Conservation (phyloP, 2,329 filamentous ascomycete species). For the Elsinoe necatrix region DNA sequence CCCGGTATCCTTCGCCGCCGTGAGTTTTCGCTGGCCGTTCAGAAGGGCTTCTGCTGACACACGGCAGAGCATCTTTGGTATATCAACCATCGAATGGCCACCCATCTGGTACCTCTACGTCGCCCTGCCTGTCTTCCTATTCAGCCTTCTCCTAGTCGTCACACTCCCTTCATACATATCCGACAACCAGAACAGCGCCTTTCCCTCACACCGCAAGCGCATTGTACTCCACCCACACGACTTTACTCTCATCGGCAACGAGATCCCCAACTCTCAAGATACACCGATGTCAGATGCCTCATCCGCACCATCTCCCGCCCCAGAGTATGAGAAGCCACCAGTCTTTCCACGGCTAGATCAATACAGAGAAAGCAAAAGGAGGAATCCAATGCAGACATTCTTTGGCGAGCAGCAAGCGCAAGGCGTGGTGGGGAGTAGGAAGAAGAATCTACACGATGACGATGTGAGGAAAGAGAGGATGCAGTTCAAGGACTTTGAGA, state of each 20-base stretch:
- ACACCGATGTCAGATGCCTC: conserved; percentile 13
- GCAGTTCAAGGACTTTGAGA: conserved; percentile 5
- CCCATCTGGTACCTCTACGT: conserved; percentile 29
- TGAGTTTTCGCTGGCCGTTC: not conserved
- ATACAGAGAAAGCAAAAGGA: not conserved
- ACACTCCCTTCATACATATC: conserved; percentile 18
- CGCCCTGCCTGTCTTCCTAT: conserved; percentile 27
- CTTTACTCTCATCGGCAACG: conserved; percentile 30
- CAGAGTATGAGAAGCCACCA: not conserved
- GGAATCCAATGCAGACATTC: conserved; percentile 7
- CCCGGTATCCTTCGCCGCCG: conserved; percentile 29
- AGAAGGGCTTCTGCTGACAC: not conserved
- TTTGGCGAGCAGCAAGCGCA: conserved; percentile 1
- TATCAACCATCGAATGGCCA: conserved; percentile 28
- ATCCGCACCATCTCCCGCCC: not conserved
- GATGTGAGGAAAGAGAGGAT: conserved; percentile 9
- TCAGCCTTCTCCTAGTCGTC: conserved; percentile 22
- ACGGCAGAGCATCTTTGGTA: conserved; percentile 27
- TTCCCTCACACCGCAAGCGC: conserved; percentile 24
- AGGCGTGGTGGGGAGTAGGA: conserved; percentile 9
- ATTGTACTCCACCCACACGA: conserved; percentile 23
- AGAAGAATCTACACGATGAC: conserved; percentile 15
- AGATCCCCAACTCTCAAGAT: conserved; percentile 27
- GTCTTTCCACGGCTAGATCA: not conserved
- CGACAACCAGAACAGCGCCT: conserved; percentile 17